Evolutionary conservation across 2,329 filamentous ascomycete species (phyloP), one percentile per base, ranked within the genome.

Genomic region (Monilinia vaccinii-corymbosi): DNA sequence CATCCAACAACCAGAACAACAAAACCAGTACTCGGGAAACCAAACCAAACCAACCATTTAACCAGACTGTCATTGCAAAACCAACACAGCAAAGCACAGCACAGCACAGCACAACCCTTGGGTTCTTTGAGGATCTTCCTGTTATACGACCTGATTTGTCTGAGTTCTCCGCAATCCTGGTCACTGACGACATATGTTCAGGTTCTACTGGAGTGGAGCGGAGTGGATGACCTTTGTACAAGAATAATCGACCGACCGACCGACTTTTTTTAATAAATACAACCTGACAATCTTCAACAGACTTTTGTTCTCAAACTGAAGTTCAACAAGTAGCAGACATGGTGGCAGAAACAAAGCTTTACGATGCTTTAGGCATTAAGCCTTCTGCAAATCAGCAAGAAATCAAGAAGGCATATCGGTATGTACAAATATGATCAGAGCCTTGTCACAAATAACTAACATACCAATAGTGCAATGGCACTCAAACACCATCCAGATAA

Each of bases 401-500:
- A 66, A 96, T 99, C 73, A 97, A 97, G 75, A 99, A 97, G 74
- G 94, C 86, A 61, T 96, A 96, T 75, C 83, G 89, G 86, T 89
- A 85, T 75, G 82, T 69, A 21, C 48, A 45, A 42, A 45, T 34
- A 52, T 47, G 42, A 40, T 21, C n/a, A 52, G 38, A 9, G 13
- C 18, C 38, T n/a, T 9, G 34, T 13, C 9, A 56, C 16, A 32
- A 14, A 38, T 40, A 53, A 44, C 65, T 69, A 63, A 68, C 50
- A 56, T 36, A 28, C 42, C 18, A 14, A 64, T 73, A 91, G 88
- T 64, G 96, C 96, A 80, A 82, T 86, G 60, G 93, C 93, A 58
- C 76, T 97, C 73, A 95, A 92, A 77, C 92, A 85, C 76, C 94
- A 99, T 72, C 94, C 94, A 8, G 94, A 99, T 79, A 99, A 97